These are phyloP conservation scores for Epichloe bromicola DNA, from an alignment of 2,329 filamentous ascomycete species.

Conservation along the genomic window DNA sequence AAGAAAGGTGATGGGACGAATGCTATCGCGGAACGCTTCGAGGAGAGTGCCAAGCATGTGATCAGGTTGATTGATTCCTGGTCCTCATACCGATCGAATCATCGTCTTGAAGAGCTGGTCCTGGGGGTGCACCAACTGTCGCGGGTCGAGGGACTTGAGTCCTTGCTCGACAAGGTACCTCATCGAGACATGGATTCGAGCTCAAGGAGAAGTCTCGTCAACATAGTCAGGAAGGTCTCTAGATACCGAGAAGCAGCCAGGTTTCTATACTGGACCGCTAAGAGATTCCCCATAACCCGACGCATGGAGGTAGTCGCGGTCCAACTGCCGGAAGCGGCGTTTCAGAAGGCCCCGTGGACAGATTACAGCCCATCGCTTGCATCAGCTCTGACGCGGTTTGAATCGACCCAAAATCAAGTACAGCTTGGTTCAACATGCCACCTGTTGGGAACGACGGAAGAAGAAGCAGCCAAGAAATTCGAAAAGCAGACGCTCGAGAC, in stretches of 20 bases:
- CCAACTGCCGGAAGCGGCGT: constrained; percentile 12
- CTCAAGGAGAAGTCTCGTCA: constrained; percentile 12
- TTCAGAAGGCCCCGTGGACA: not conserved
- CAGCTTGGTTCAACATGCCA: not conserved
- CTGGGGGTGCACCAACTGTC: constrained; percentile 10
- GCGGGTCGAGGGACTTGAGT: constrained; percentile 11
- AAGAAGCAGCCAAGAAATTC: not conserved
- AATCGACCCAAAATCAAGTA: not conserved
- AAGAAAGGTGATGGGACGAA: not conserved
- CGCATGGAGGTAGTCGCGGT: constrained; percentile 16
- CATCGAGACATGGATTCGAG: constrained; percentile 7
- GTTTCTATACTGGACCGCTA: constrained; percentile 20
- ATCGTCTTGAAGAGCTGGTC: constrained; percentile 8
- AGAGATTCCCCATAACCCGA: constrained; percentile 16
- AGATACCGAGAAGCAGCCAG: constrained; percentile 23
- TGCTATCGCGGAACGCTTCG: not conserved
- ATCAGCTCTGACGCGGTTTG: not conserved
- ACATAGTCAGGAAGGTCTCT: constrained; percentile 23
- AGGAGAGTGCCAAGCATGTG: not conserved
- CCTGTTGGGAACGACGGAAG: constrained; percentile 1
- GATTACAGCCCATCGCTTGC: not conserved
- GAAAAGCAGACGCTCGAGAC: not conserved
- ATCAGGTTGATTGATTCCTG: not conserved
- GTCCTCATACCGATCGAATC: not conserved
- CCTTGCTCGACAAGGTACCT: not conserved